These are phyloP conservation scores for Tolypocladium ophioglossoides DNA, from an alignment of 2,329 filamentous ascomycete genomes.

Conservation along the genomic window DNA sequence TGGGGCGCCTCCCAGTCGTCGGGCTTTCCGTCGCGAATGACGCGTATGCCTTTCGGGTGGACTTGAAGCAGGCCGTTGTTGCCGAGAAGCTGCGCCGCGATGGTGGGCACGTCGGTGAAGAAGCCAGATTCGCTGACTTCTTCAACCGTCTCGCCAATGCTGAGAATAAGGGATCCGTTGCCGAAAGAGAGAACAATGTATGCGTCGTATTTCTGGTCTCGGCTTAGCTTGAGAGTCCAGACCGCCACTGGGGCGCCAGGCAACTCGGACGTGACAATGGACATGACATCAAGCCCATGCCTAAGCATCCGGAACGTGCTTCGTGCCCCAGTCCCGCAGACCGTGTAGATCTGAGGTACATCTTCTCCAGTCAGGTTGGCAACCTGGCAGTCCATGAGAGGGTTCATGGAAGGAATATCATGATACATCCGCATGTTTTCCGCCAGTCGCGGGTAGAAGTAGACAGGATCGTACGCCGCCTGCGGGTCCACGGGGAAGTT, in stretches of 20 bases:
- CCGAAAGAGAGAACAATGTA: slow-evolving; percentile 94
- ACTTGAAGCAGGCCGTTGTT: slow-evolving; percentile 90
- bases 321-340: slow-evolving; percentile 78
- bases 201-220: slow-evolving; percentile 75
- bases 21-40: slow-evolving; percentile 68
- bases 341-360: slow-evolving; percentile 89
- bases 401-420: slow-evolving; percentile 80
- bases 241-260: slow-evolving; percentile 83
- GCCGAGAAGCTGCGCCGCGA: slow-evolving; percentile 88
- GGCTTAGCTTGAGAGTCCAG: slow-evolving; percentile 86
- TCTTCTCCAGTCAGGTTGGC: slow-evolving; percentile 87
- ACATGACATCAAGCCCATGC: slow-evolving; percentile 85
- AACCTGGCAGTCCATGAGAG: slow-evolving; percentile 82
- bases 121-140: slow-evolving; percentile 93
- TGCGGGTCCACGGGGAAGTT: slow-evolving; percentile 67
- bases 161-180: slow-evolving; percentile 82
- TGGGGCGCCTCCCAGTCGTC: slow-evolving; percentile 93
- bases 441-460: slow-evolving; percentile 69
- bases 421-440: slow-evolving; percentile 81
- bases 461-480: slow-evolving; percentile 64
- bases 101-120: slow-evolving; percentile 73
- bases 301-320: slow-evolving; percentile 88
- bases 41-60: slow-evolving; percentile 90
- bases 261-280: slow-evolving; percentile 89
- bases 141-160: slow-evolving; percentile 93